Conservation (phyloP, 768 basidiomycete species). For the Boletus rufocinnamomeus region DNA sequence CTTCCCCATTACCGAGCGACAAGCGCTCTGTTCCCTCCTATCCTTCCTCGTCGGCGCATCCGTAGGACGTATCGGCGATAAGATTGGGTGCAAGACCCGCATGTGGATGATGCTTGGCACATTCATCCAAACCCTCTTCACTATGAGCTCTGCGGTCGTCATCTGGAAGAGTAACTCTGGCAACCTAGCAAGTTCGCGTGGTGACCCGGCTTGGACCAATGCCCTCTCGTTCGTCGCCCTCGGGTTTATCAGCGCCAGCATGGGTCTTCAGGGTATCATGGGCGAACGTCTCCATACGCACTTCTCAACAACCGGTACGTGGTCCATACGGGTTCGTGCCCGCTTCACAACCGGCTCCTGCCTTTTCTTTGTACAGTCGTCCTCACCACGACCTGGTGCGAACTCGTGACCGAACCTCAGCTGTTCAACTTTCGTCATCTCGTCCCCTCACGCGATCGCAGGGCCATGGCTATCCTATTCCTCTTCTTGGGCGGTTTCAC, state of each 20-base stretch:
- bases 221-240: too few species aligned
- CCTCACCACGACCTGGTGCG: slow-evolving; percentile 87
- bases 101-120: slow-evolving; percentile 74
- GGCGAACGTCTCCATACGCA: slow-evolving; percentile 80
- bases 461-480: too few species aligned
- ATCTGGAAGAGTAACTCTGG: too few species aligned
- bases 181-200: too few species aligned
- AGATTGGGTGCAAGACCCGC: slow-evolving; percentile 70
- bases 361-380: slow-evolving; percentile 59
- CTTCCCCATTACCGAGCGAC: slow-evolving; percentile 82
- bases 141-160: slow-evolving; percentile 22
- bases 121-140: slow-evolving; percentile 72
- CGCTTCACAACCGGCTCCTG: neutral
- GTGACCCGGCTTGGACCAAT: too few species aligned
- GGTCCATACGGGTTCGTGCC: neutral
- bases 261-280: slow-evolving; percentile 28
- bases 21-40: slow-evolving; percentile 77
- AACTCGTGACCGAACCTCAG: slow-evolving; percentile 78
- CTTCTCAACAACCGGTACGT: slow-evolving; percentile 74
- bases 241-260: too few species aligned
- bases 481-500: too few species aligned
- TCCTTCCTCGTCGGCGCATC: slow-evolving; percentile 76
- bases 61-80: slow-evolving; percentile 78
- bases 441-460: slow-evolving; percentile 66
- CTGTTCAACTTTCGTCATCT: slow-evolving; percentile 59